These are phyloP conservation scores for Xylaria sp. DNA, from an alignment of 2,329 filamentous ascomycete species.

Conservation along the genomic window DNA sequence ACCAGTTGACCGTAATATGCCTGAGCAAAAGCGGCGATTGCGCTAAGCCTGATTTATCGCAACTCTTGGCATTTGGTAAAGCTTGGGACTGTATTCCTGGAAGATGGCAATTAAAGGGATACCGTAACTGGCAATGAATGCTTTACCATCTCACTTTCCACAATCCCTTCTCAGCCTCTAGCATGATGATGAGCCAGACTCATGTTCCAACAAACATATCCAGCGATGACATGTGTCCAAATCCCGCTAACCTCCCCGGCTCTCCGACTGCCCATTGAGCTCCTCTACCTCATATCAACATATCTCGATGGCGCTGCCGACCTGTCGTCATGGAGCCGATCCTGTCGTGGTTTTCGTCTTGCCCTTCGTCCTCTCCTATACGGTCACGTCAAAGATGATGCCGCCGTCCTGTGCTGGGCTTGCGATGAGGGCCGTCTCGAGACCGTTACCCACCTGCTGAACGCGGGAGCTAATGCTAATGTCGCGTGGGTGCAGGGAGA, in stretches of 20 bases:
- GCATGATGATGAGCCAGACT: no score
- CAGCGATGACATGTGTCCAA: no score
- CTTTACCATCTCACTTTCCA: no score
- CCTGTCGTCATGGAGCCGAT: constrained; percentile 38
- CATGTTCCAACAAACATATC: no score
- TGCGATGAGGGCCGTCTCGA: constrained; percentile 32
- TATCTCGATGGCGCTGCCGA: constrained; percentile 22
- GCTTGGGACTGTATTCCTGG: no score
- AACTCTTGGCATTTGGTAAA: no score
- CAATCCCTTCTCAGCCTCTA: no score
- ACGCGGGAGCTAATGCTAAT: constrained; percentile 40
- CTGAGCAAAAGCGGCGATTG: no score
- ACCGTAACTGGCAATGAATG: no score
- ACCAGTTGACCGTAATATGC: no score
- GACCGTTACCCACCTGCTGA: constrained; percentile 35
- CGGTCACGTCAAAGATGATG: constrained; percentile 30
- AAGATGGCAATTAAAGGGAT: no score
- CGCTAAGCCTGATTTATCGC: no score
- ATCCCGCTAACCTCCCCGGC: constrained; percentile 33
- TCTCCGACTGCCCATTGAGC: constrained; percentile 39
- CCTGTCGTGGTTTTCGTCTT: constrained; percentile 36
- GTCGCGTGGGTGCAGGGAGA: constrained; percentile 8
- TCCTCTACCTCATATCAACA: constrained; percentile 29
- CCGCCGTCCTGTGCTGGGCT: constrained; percentile 37
- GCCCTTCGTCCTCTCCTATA: constrained; percentile 34